A percentile compares a stretch with the other conserved stretches of the same genome.
phyloP scores from a whole-genome alignment of 1,139 yeast species.

The Blastobotrys ciferrii region DNA sequence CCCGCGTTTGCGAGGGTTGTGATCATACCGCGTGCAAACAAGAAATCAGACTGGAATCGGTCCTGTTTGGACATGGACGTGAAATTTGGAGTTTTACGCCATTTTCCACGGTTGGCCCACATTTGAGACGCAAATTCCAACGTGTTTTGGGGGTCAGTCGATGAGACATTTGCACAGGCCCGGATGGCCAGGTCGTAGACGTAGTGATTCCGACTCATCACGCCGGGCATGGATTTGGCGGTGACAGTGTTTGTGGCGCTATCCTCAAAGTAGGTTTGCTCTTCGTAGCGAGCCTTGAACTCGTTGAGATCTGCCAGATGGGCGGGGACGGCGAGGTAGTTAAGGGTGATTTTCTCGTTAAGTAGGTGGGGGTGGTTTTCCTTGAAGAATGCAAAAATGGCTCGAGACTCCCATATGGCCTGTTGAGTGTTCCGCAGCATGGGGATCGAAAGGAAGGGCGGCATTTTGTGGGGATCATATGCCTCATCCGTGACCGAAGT shows the following conservation, averaged over 20 bases:
- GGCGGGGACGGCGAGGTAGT: conserved; percentile 56
- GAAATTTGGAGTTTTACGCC: conserved; percentile 55
- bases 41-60: conserved; percentile 58
- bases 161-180: conserved; percentile 51
- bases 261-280: conserved; percentile 46
- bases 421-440: conserved; percentile 44
- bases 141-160: conserved; percentile 37
- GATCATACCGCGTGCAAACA: conserved; percentile 67
- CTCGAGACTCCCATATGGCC: conserved; percentile 72
- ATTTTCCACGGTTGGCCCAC: conserved; percentile 78
- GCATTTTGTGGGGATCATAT: conserved; percentile 25
- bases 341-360: conserved; percentile 44
- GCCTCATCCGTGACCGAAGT: neutral
- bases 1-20: conserved; percentile 51
- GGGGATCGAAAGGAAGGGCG: conserved; percentile 69
- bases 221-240: conserved; percentile 10
- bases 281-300: conserved; percentile 51
- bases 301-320: conserved; percentile 48
- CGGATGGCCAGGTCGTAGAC: conserved; percentile 63
- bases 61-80: conserved; percentile 39
- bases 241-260: conserved; percentile 16
- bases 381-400: conserved; percentile 62
- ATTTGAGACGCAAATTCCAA: conserved; percentile 58
- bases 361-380: conserved; percentile 45
- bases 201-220: conserved; percentile 48